Evolutionary conservation across 441 rosid genomes (phyloP).

Genomic region (Jatropha podagrica): DNA sequence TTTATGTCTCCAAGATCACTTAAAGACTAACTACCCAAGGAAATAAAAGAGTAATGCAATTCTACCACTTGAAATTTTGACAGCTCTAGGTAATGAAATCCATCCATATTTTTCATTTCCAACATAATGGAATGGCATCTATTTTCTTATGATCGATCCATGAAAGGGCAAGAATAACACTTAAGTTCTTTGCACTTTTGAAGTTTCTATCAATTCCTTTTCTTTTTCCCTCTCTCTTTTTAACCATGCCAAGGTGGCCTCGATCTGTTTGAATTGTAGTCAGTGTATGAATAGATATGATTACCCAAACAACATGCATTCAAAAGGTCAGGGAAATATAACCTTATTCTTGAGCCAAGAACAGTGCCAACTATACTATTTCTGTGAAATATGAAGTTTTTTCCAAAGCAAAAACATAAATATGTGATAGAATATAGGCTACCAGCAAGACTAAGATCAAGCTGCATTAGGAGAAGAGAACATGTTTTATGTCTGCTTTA

Average conservation of each 20-base stretch:
- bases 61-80: not conserved
- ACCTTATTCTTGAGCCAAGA: not conserved
- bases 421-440: not conserved
- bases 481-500: not conserved
- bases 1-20: not conserved
- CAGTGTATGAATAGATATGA: not conserved
- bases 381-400: not conserved
- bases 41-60: not conserved
- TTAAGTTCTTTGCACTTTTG: not conserved
- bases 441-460: not conserved
- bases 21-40: not conserved
- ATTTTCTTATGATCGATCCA: not conserved
- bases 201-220: not conserved
- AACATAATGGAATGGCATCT: not conserved
- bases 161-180: not conserved
- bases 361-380: not conserved
- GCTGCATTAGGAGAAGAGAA: not conserved
- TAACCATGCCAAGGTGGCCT: not conserved
- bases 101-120: not conserved
- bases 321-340: conserved; percentile 2
- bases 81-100: not conserved
- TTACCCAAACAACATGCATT: not conserved
- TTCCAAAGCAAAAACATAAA: conserved; percentile 3
- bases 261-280: not conserved
- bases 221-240: not conserved